These are phyloP conservation scores for Fraxinus excelsior DNA, from an alignment of 257 asterid species.

Conservation along the genomic window DNA sequence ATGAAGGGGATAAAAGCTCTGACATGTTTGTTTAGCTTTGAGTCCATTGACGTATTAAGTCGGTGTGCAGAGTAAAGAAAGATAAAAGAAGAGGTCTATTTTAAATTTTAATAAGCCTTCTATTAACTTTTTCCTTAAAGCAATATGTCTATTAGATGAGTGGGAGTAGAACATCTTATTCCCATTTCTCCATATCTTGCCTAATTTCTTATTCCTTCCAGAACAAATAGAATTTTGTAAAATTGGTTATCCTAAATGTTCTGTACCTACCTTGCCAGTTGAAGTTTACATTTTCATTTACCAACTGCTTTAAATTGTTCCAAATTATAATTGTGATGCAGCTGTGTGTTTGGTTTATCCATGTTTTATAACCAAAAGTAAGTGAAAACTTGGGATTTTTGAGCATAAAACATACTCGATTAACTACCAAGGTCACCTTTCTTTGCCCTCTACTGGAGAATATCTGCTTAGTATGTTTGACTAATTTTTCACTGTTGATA, in stretches of 20 bases:
- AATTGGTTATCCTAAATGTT: background rate
- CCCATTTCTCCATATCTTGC: background rate
- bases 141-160: background rate
- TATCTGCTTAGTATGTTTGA: background rate
- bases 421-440: constrained; percentile 5
- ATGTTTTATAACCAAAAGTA: background rate
- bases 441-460: background rate
- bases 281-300: constrained; percentile 7
- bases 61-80: too few relatives aligned
- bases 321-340: background rate
- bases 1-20: background rate
- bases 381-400: background rate
- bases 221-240: background rate
- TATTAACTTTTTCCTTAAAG: too few relatives aligned
- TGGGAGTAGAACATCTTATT: background rate
- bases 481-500: background rate
- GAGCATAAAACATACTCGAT: background rate
- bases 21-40: background rate
- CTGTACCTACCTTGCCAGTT: background rate
- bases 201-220: too few relatives aligned
- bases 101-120: too few relatives aligned
- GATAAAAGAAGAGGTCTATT: too few relatives aligned
- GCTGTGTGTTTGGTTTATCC: background rate
- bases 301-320: constrained; percentile 15
- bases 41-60: too few relatives aligned